Conservation (phyloP, 345 rosid genomes). For the Trapa bicornis region DNA sequence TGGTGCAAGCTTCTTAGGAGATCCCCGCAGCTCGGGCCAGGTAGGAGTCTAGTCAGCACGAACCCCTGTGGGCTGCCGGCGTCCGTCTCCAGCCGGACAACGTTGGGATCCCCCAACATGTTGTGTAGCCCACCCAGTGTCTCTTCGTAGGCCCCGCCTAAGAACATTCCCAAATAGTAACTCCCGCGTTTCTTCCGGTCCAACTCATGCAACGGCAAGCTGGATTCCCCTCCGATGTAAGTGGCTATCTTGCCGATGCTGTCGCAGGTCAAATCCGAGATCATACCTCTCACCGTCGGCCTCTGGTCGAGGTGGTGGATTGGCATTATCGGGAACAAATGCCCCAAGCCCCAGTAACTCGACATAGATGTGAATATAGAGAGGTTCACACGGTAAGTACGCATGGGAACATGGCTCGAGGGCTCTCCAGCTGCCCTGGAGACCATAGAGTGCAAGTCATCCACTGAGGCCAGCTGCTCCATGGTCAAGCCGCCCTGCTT, state of each 20-base stretch:
- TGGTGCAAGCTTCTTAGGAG: slow-evolving; percentile 86
- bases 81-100: slow-evolving; percentile 57
- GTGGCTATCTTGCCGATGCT: slow-evolving; percentile 79
- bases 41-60: slow-evolving; percentile 57
- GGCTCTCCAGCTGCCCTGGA: no score
- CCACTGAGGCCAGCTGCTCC: no score
- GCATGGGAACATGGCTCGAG: no score
- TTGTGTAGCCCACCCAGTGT: slow-evolving; percentile 50
- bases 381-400: no score
- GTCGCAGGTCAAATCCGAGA: slow-evolving; percentile 84
- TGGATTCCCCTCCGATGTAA: slow-evolving; percentile 13
- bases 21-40: slow-evolving; percentile 72
- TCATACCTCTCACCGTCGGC: slow-evolving; percentile 54
- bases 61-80: slow-evolving; percentile 83
- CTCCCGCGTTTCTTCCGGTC: slow-evolving; percentile 28
- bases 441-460: no score
- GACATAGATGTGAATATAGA: no score
- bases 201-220: slow-evolving; percentile 70
- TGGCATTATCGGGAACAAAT: slow-evolving; percentile 48
- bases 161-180: not conserved
- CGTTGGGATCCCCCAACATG: slow-evolving; percentile 83
- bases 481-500: no score
- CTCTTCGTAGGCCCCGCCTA: no score
- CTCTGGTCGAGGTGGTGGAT: slow-evolving; percentile 64
- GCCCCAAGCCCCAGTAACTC: no score